phyloP scores from a whole-genome alignment of 2,329 filamentous ascomycete species.

The Domatiomyces globalis region DNA sequence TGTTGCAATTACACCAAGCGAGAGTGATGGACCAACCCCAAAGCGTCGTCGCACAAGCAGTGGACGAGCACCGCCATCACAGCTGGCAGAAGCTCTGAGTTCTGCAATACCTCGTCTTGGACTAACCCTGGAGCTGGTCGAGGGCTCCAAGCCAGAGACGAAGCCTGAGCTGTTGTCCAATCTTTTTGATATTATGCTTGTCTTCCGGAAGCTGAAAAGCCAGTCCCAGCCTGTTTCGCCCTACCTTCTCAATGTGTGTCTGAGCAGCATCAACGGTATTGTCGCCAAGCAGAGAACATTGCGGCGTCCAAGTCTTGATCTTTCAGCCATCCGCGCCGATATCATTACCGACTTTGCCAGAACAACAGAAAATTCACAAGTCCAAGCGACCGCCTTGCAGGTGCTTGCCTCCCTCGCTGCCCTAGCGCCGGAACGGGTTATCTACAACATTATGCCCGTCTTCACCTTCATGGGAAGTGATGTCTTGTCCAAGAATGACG shows the following conservation, averaged over 20 bases:
- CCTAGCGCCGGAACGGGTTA: conserved; percentile 74
- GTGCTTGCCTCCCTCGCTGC: conserved; percentile 76
- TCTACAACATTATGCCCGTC: conserved; percentile 97
- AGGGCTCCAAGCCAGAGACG: conserved; percentile 59
- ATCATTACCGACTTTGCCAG: conserved; percentile 88
- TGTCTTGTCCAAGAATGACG: conserved; percentile 80
- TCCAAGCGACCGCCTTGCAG: conserved; percentile 81
- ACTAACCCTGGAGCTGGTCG: conserved; percentile 75
- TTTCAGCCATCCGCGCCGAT: conserved; percentile 70
- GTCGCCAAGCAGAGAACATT: conserved; percentile 55
- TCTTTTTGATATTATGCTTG: conserved; percentile 72
- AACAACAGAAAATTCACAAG: conserved; percentile 77
- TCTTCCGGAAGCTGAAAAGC: conserved; percentile 70
- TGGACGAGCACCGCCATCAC: conserved; percentile 25
- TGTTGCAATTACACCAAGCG: conserved; percentile 49
- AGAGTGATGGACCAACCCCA: conserved; percentile 56
- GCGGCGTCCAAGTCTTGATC: conserved; percentile 50
- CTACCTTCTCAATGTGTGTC: conserved; percentile 73
- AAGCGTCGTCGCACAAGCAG: conserved; percentile 70
- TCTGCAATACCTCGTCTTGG: conserved; percentile 33
- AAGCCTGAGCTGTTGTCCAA: conserved; percentile 62
- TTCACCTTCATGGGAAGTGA: conserved; percentile 97
- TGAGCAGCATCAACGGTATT: conserved; percentile 71
- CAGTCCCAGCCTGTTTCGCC: conserved; percentile 75
- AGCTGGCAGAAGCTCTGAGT: conserved; percentile 9